Evolutionary conservation across 2,329 filamentous ascomycete genomes (phyloP).

Genomic region (Plenodomus lindquistii): DNA sequence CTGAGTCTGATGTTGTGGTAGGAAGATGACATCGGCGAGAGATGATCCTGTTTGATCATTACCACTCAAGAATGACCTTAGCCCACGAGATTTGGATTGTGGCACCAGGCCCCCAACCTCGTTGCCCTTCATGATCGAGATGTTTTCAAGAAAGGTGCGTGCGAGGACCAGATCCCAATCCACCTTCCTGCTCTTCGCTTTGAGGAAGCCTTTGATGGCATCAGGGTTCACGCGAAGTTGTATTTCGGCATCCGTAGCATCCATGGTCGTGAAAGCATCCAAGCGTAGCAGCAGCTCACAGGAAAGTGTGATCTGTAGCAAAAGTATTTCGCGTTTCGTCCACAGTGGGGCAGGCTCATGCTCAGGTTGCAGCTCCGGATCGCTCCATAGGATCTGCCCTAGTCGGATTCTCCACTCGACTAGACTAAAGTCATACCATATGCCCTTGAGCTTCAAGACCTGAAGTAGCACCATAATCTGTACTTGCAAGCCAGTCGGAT

Average conservation of each 20-base stretch:
- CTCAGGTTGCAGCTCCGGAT: slow-evolving; percentile 25
- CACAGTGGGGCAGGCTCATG: slow-evolving; percentile 28
- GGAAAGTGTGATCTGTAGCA: slow-evolving; percentile 59
- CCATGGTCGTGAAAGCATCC: slow-evolving; percentile 50
- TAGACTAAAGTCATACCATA: slow-evolving; percentile 75
- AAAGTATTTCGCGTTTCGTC: slow-evolving; percentile 56
- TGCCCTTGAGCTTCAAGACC: slow-evolving; percentile 65
- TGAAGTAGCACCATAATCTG: slow-evolving; percentile 72
- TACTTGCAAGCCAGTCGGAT: slow-evolving; percentile 65
- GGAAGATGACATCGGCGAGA: slow-evolving; percentile 33
- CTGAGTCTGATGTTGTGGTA: slow-evolving; percentile 39
- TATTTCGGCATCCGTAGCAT: slow-evolving; percentile 38
- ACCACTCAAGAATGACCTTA: slow-evolving; percentile 34
- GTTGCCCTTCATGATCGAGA: slow-evolving; percentile 45
- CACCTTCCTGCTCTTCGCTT: slow-evolving; percentile 55
- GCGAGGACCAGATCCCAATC: slow-evolving; percentile 61
- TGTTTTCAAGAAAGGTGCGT: slow-evolving; percentile 56
- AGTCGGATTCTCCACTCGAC: slow-evolving; percentile 76
- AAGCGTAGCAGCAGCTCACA: slow-evolving; percentile 60
- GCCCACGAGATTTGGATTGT: slow-evolving; percentile 28
- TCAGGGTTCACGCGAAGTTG: slow-evolving; percentile 48
- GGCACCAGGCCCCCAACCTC: slow-evolving; percentile 16
- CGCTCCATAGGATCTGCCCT: slow-evolving; percentile 72
- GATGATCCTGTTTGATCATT: slow-evolving; percentile 21
- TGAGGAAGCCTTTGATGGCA: slow-evolving; percentile 52